Conservation (phyloP, 352 stramenopile species). For the Aphanomyces euteiches region DNA sequence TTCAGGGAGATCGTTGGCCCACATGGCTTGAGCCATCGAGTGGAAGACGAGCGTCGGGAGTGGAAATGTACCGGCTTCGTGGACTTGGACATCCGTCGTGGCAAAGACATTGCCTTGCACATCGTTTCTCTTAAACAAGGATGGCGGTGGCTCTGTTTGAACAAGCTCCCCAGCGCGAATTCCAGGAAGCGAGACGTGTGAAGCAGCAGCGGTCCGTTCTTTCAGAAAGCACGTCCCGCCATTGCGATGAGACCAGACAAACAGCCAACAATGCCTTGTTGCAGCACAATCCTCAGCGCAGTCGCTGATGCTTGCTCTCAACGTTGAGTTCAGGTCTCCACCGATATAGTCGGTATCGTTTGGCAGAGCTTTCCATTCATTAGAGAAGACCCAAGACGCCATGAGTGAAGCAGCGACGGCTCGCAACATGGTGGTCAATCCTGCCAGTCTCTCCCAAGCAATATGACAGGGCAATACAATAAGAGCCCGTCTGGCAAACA, state of each 20-base stretch:
- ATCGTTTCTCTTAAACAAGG: background rate
- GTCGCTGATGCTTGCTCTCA: slow-evolving; percentile 14
- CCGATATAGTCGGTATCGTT: slow-evolving; percentile 35
- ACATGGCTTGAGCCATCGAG: slow-evolving; percentile 8
- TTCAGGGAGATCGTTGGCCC: background rate
- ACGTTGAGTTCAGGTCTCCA: slow-evolving; percentile 35
- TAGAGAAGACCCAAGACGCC: background rate
- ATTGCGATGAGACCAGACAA: slow-evolving; percentile 10
- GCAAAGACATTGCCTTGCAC: background rate
- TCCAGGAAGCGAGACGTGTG: too few relatives aligned
- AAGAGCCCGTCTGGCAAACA: too few relatives aligned
- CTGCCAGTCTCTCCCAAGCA: too few relatives aligned
- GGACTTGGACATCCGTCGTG: background rate
- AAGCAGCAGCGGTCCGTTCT: background rate
- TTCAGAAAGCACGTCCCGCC: slow-evolving; percentile 27
- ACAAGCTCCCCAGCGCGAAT: too few relatives aligned
- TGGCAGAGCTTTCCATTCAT: background rate
- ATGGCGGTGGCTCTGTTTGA: background rate
- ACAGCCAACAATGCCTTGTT: background rate
- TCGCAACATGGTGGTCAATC: background rate
- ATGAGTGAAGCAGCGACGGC: background rate
- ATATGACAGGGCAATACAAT: too few relatives aligned
- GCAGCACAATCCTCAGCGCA: slow-evolving; percentile 31
- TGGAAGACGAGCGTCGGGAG: slow-evolving; percentile 2
- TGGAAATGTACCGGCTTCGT: background rate